Conservation (phyloP, 345 rosid species). For the Eucalyptus tenuipes region DNA sequence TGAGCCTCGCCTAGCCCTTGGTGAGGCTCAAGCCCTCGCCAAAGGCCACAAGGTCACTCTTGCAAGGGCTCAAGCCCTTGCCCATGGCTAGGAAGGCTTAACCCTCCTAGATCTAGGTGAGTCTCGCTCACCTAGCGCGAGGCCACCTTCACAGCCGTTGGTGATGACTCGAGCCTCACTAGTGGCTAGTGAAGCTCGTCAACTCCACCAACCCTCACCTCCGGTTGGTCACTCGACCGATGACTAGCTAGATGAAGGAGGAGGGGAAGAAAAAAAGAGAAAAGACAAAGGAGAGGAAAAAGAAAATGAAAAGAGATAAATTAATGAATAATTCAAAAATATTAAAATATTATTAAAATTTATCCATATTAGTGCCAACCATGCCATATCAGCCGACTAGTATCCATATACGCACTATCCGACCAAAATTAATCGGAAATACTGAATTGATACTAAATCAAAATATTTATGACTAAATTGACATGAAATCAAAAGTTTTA, state of each 20-base stretch:
- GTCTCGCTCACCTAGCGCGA: accelerated
- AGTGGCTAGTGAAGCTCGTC: accelerated
- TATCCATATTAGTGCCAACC: accelerated
- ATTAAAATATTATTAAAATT: no score
- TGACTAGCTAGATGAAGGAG: no score
- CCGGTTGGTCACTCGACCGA: accelerated
- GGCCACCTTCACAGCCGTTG: accelerated
- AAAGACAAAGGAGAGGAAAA: no score
- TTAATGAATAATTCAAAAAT: no score
- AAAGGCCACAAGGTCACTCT: no score
- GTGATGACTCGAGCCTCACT: accelerated
- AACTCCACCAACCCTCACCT: accelerated
- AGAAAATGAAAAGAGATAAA: accelerated
- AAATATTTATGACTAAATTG: accelerated
- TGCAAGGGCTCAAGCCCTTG: accelerated
- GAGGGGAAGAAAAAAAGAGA: no score
- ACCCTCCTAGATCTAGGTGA: accelerated
- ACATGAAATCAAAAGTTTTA: accelerated
- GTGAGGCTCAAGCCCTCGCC: accelerated
- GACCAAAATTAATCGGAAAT: accelerated
- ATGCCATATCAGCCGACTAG: accelerated
- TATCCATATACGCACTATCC: accelerated
- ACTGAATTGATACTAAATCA: accelerated
- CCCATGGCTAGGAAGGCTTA: accelerated
- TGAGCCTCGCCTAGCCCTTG: accelerated